A percentile compares a stretch with the other conserved stretches of the same genome.
These are phyloP conservation scores for Somion occarium DNA, from an alignment of 1,284 basidiomycete species.

Conservation along the genomic window DNA sequence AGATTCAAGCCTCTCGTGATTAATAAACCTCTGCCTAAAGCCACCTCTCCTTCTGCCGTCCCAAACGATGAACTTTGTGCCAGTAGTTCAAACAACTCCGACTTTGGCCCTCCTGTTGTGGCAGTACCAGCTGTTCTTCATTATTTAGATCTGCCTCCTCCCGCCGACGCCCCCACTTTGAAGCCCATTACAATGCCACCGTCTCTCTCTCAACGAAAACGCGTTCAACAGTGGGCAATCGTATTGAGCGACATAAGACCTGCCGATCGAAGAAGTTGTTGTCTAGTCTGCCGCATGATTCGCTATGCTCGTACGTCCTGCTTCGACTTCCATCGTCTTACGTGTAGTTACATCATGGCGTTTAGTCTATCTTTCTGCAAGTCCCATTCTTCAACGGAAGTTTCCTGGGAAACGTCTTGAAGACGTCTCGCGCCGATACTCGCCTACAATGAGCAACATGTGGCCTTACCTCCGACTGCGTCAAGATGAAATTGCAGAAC, in stretches of 20 bases:
- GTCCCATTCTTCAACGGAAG: constrained; percentile 35
- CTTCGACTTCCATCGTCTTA: neutral
- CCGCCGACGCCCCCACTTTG: constrained; percentile 24
- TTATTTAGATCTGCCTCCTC: constrained; percentile 31
- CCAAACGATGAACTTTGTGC: neutral
- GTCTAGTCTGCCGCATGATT: constrained; percentile 51
- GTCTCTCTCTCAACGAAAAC: constrained; percentile 49
- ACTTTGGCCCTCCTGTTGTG: too few relatives aligned
- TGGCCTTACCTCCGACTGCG: constrained; percentile 64
- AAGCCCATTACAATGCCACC: constrained; percentile 49
- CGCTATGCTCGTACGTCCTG: constrained; percentile 55
- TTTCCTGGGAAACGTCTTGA: constrained; percentile 48
- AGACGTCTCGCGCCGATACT: constrained; percentile 31
- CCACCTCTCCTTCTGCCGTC: constrained; percentile 5
- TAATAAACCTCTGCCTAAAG: constrained; percentile 16
- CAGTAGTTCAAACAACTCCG: too few relatives aligned
- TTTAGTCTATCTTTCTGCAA: constrained; percentile 59
- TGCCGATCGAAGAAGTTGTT: constrained; percentile 38
- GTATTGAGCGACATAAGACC: constrained; percentile 45
- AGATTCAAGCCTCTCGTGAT: constrained; percentile 32
- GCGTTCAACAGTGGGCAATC: constrained; percentile 47
- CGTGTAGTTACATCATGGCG: neutral
- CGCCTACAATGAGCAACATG: constrained; percentile 48
- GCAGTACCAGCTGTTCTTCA: constrained; percentile 3
- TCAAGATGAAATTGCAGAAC: constrained; percentile 34